These are phyloP conservation scores for Lentinula boryana DNA, from an alignment of 768 basidiomycete genomes.

Conservation along the genomic window DNA sequence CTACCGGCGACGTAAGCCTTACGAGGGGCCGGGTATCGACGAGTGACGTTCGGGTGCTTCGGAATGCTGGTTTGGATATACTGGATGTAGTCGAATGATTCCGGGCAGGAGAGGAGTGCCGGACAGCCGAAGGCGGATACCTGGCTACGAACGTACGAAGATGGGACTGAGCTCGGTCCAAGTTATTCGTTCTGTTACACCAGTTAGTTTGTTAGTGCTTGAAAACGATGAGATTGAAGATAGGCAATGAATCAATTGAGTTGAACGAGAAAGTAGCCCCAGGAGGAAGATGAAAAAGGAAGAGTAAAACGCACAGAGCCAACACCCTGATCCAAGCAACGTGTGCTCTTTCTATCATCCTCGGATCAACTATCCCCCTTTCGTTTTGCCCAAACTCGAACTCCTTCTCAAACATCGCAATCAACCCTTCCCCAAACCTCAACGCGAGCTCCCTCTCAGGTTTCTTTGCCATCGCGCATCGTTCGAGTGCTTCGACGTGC, in stretches of 20 bases:
- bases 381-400: slow-evolving; percentile 14
- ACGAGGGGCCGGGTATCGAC: slow-evolving; percentile 59
- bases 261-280: no score
- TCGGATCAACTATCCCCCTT: slow-evolving; percentile 16
- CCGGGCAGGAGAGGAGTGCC: slow-evolving; percentile 19
- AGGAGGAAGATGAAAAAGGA: neutral
- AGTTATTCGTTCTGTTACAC: slow-evolving; percentile 34
- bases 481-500: slow-evolving; percentile 64
- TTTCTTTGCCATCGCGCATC: slow-evolving; percentile 42
- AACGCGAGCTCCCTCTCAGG: slow-evolving; percentile 44
- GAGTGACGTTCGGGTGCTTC: slow-evolving; percentile 56
- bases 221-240: neutral
- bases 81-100: slow-evolving; percentile 5
- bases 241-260: neutral
- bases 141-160: slow-evolving; percentile 55
- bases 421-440: slow-evolving; percentile 54
- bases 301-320: slow-evolving; percentile 42
- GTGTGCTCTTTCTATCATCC: slow-evolving; percentile 66
- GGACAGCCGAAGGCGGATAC: slow-evolving; percentile 57
- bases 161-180: slow-evolving; percentile 47
- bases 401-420: slow-evolving; percentile 54
- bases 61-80: slow-evolving; percentile 35
- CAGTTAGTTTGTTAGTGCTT: no score
- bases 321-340: slow-evolving; percentile 61
- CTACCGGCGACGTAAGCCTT: slow-evolving; percentile 51